Base-by-base conservation (phyloP, 306 rosid genomes). In the Ammopiptanthus mongolicus region DNA sequence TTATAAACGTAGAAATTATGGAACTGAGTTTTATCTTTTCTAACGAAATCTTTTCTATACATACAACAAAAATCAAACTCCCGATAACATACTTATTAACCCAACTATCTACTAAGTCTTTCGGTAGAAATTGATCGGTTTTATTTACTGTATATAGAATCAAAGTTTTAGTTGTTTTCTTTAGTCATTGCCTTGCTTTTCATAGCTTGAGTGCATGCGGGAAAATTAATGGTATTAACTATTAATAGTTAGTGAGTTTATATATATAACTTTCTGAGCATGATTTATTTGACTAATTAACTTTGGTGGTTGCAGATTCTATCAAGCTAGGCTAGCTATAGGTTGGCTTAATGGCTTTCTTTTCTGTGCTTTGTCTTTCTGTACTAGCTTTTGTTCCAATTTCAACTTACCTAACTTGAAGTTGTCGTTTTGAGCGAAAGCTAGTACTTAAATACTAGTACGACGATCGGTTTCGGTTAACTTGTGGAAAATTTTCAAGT, bases 151-250 rank as follows among this genome's bases (percentile, higher is more conserved):
- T 41, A n/a, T n/a, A 63, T 23, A 62, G 12, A 17, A 60, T 23
- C 63, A n/a, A 55, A 39, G 19, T 72, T 63, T 71, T 14, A 46
- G 14, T 47, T 71, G 67, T 55, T 65, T 82, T 65, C 77, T 85
- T 65, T 8, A 14, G 60, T 85, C 31, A 48, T 41, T 82, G 78
- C 13, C 53, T 65, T 71, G 66, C 86, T 85, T 79, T 81, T 34
- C 69, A 65, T 62, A 37, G 48, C 66, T 79, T 82, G 82, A 60
- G 79, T 58, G 80, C 58, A 79, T 66, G 58, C 56, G 56, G 29
- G 66, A 44, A 25, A 82, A 23, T 42, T 42, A 75, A 66, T 73
- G 62, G 28, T 76, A 47, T 69, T 71, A 44, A 34, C 28, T 25
- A 25, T 1, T 25, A 58, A 28, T 29, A 50, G 55, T 23, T 12